These are phyloP conservation scores for Silybum marianum DNA, from an alignment of 129 eudicot species.

Conservation along the genomic window DNA sequence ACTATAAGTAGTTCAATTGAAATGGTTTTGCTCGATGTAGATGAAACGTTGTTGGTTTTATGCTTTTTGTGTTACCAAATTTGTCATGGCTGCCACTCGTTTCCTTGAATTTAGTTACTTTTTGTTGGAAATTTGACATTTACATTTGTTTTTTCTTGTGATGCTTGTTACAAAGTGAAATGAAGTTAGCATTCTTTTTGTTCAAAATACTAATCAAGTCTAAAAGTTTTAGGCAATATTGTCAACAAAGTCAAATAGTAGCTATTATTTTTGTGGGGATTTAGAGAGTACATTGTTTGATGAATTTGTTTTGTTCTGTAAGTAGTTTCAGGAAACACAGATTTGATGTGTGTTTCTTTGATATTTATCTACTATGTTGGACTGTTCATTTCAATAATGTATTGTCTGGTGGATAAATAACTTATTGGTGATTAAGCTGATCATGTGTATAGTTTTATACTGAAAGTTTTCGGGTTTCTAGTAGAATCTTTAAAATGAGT, in stretches of 20 bases:
- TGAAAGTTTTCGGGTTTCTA: not conserved
- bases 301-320: not conserved
- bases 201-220: not conserved
- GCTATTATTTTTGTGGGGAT: not conserved
- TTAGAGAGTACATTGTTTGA: not conserved
- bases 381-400: not conserved
- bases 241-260: not conserved
- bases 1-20: not conserved
- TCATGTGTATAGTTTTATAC: not conserved
- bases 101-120: not conserved
- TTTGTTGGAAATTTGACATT: not conserved
- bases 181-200: not conserved
- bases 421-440: not conserved
- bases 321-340: not conserved
- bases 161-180: not conserved
- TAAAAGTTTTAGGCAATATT: not conserved
- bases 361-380: conserved; percentile 17
- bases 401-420: not conserved
- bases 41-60: not conserved
- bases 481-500: not conserved
- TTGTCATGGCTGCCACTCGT: not conserved
- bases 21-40: not conserved
- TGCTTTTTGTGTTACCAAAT: not conserved
- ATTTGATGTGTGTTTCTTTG: not conserved
- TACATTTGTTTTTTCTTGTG: not conserved